These are phyloP conservation scores for Turritis glabra DNA, from an alignment of 345 rosid genomes.

Conservation along the genomic window DNA sequence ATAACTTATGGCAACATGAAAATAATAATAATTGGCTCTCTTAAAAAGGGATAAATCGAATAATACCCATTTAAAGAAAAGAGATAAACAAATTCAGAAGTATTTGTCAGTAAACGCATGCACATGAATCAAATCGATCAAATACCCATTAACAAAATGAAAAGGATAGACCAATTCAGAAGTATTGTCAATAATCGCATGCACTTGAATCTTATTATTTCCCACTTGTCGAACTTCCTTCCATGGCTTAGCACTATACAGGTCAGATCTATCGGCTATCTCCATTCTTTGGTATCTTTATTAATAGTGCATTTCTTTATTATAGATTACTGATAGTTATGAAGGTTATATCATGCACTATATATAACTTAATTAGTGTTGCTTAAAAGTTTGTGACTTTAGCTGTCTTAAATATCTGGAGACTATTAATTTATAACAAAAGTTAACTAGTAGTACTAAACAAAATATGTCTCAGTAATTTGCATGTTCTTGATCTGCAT, in stretches of 20 bases:
- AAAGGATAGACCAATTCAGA: not conserved
- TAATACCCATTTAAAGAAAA: not conserved
- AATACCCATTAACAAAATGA: conserved; percentile 7
- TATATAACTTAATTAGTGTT: not conserved
- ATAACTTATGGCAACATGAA: not conserved
- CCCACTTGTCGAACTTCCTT: conserved; percentile 25
- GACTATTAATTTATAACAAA: conserved; percentile 30
- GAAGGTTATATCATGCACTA: conserved; percentile 10
- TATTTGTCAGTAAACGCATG: conserved; percentile 17
- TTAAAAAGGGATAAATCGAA: not conserved
- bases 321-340: not conserved
- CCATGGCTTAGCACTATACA: conserved; percentile 15
- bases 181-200: conserved; percentile 20
- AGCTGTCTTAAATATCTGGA: conserved; percentile 28
- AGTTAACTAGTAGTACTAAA: conserved; percentile 13
- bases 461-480: conserved; percentile 6
- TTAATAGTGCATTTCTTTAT: not conserved
- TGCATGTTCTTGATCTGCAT: conserved; percentile 40
- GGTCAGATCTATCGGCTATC: conserved; percentile 27
- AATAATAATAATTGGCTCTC: not conserved
- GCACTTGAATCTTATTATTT: conserved; percentile 22
- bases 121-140: conserved; percentile 7
- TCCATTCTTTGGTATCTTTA: conserved; percentile 14
- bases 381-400: conserved; percentile 10
- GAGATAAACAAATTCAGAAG: not conserved